A percentile compares a stretch with the other conserved stretches of the same genome.
Conservation (phyloP, 169 alveolate species). For the Plasmodium relictum region DNA sequence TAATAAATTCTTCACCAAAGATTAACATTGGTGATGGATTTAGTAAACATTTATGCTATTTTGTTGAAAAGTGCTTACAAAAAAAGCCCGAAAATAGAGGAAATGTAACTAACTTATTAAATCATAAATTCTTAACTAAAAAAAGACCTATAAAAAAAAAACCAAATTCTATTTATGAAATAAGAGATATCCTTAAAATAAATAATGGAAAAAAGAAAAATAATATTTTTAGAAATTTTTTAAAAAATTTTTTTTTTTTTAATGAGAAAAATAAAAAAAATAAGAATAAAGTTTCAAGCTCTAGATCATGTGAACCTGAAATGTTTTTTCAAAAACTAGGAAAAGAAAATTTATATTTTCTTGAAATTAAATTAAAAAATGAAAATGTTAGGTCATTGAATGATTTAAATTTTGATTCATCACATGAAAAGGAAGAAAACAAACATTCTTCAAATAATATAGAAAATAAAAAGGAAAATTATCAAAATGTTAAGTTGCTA, state of each 20-base stretch:
- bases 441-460: background rate
- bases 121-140: slow-evolving; percentile 52
- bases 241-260: slow-evolving; percentile 41
- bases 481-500: too few relatives aligned
- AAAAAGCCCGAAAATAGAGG: slow-evolving; percentile 51
- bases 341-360: slow-evolving; percentile 33
- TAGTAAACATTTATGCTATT: slow-evolving; percentile 57
- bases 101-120: slow-evolving; percentile 17
- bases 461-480: background rate
- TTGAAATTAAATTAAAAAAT: slow-evolving; percentile 40
- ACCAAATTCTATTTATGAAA: slow-evolving; percentile 54
- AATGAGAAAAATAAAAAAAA: slow-evolving; percentile 38
- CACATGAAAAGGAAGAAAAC: background rate
- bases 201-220: slow-evolving; percentile 39
- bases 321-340: slow-evolving; percentile 39
- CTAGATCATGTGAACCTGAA: slow-evolving; percentile 61
- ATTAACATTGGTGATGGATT: slow-evolving; percentile 38
- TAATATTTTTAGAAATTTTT: slow-evolving; percentile 41
- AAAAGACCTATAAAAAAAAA: slow-evolving; percentile 33
- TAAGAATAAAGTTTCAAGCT: slow-evolving; percentile 2
- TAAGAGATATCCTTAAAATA: slow-evolving; percentile 35
- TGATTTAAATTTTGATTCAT: background rate
- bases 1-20: slow-evolving; percentile 46
- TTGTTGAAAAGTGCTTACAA: slow-evolving; percentile 51
- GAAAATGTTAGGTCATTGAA: slow-evolving; percentile 36